Base-by-base conservation (phyloP, 306 rosid species). In the barrel medic (Medicago truncatula) region DNA sequence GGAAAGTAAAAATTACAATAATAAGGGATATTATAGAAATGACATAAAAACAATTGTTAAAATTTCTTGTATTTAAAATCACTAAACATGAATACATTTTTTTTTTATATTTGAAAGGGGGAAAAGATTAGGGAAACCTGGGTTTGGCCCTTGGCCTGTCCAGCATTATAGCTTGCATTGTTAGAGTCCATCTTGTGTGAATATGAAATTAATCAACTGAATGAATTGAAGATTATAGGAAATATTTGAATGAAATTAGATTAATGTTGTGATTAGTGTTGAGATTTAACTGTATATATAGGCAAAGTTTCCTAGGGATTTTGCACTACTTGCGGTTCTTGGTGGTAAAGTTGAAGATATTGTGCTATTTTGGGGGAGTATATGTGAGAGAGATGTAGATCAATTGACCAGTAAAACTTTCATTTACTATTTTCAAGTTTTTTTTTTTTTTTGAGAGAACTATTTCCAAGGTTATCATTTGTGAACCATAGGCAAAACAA, bases 101-200 rank as follows among this genome's bases (percentile, higher is more conserved):
- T n/a, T 11, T 13, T 12, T 4, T 10, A 2, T 10, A 3, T 10
- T 43, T 43, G 28, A 23, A 23, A 23, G 2, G 28, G 16, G 12
- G 53, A 66, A 66, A n/a, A 8, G 21, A 40, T 11, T 25, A 65
- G 34, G 15, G 12, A 74, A 74, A 67, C 94, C 89, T 89, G 54
- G 28, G 88, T 47, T 81, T 83, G 92, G 77, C 92, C 92, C 78
- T 90, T 73, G 85, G 96, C 85, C 77, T 85, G 85, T 14, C 96
- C 96, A 20, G 86, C 91, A 20, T 83, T 56, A 80, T 76, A 83
- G 77, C 82, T 70, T 23, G 39, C 57, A 73, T 77, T 47, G 43
- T 67, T 81, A 82, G 89, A 57, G 69, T 83, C 86, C 46, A 86
- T 81, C n/a, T 58, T 70, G 56, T 66, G 61, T 14, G 39, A 25